These are phyloP conservation scores for Favolaschia claudopus DNA, from an alignment of 768 basidiomycete genomes.

Conservation along the genomic window DNA sequence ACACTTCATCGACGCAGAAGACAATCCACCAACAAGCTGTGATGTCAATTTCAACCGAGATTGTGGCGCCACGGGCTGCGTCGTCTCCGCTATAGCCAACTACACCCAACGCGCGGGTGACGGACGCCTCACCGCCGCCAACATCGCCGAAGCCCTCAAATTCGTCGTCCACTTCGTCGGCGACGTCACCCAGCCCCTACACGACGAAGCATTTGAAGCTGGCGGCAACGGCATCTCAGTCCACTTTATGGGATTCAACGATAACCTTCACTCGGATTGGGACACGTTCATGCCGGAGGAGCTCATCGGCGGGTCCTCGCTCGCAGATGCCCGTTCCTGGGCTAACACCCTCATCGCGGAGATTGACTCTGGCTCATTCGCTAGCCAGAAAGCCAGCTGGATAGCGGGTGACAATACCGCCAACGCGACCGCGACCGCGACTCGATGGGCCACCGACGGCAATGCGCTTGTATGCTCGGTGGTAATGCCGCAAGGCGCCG, in stretches of 20 bases:
- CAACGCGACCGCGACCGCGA: slow-evolving; percentile 34
- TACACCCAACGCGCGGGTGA: slow-evolving; percentile 44
- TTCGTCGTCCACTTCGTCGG: slow-evolving; percentile 42
- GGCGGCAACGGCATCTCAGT: slow-evolving; percentile 35
- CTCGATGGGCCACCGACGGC: slow-evolving; percentile 37
- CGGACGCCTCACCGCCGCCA: slow-evolving; percentile 34
- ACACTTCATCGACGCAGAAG: slow-evolving; percentile 47
- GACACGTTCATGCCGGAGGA: slow-evolving; percentile 26
- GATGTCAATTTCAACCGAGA: slow-evolving; percentile 42
- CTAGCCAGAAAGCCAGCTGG: slow-evolving; percentile 16
- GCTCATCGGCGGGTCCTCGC: slow-evolving; percentile 28
- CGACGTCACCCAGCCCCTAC: slow-evolving; percentile 40
- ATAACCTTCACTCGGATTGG: slow-evolving; percentile 39
- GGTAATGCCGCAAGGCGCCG: slow-evolving; percentile 36
- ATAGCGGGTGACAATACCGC: slow-evolving; percentile 13
- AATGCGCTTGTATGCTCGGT: slow-evolving; percentile 38
- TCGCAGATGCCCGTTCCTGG: slow-evolving; percentile 27
- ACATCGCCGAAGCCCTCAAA: slow-evolving; percentile 42
- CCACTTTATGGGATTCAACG: slow-evolving; percentile 28
- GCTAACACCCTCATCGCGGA: slow-evolving; percentile 29
- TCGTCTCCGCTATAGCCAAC: slow-evolving; percentile 47
- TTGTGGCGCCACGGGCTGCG: slow-evolving; percentile 31
- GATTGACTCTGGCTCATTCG: slow-evolving; percentile 32
- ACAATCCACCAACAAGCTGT: slow-evolving; percentile 39
- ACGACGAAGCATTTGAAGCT: slow-evolving; percentile 34